These are phyloP conservation scores for Boletales sp. DNA, from an alignment of 768 basidiomycete genomes.

Conservation along the genomic window DNA sequence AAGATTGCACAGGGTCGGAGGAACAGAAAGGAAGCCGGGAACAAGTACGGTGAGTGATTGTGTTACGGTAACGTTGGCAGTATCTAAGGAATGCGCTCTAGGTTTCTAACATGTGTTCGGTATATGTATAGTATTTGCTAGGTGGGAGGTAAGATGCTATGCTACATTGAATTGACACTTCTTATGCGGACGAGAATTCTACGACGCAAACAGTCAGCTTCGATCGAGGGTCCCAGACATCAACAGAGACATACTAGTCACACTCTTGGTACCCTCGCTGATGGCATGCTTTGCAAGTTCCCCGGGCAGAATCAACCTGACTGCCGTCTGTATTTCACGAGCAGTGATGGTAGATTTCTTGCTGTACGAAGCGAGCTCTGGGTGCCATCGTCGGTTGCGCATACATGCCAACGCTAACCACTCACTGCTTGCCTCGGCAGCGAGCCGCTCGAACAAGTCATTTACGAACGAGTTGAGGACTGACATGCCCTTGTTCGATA, in stretches of 20 bases:
- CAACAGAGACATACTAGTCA: constrained; percentile 37
- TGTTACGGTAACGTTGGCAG: no score
- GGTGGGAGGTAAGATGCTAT: constrained; percentile 16
- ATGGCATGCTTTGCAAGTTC: constrained; percentile 75
- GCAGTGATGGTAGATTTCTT: constrained; percentile 76
- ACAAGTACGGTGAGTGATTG: constrained; percentile 75
- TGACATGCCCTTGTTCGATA: constrained; percentile 64
- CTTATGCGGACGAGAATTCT: constrained; percentile 28
- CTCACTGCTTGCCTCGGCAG: constrained; percentile 49
- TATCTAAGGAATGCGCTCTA: background rate
- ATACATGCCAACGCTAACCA: background rate
- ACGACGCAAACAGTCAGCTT: constrained; percentile 1
- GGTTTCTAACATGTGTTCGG: constrained; percentile 20
- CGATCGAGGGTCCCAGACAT: background rate
- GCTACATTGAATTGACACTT: constrained; percentile 14
- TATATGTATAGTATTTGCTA: constrained; percentile 18
- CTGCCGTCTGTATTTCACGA: constrained; percentile 68
- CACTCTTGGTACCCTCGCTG: constrained; percentile 68
- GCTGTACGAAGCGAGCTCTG: constrained; percentile 63
- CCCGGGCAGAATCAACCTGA: constrained; percentile 67
- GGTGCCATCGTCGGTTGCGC: background rate
- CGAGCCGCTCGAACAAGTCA: constrained; percentile 59
- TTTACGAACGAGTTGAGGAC: constrained; percentile 62
- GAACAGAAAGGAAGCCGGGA: constrained; percentile 87
- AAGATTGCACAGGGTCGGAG: constrained; percentile 77